Conservation (phyloP, 1,284 basidiomycete species). For the Sutorius eximius region DNA sequence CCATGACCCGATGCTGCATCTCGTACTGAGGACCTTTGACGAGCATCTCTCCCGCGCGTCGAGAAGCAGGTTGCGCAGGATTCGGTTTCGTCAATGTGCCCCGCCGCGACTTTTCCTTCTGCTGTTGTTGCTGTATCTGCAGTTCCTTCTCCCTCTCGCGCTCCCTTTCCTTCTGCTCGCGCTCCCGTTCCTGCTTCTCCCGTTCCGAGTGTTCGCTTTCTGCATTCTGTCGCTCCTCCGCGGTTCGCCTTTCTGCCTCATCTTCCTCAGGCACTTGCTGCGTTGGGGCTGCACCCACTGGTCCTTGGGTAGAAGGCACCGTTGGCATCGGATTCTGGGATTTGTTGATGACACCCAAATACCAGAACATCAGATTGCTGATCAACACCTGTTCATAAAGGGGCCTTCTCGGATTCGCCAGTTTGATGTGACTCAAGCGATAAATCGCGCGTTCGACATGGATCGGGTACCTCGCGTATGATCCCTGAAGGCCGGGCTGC, state of each 20-base stretch:
- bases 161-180: constrained; percentile 45
- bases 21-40: constrained; percentile 90
- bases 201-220: constrained; percentile 44
- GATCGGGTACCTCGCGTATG: constrained; percentile 88
- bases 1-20: constrained; percentile 89
- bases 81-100: constrained; percentile 57
- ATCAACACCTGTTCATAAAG: constrained; percentile 98
- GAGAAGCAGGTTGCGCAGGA: constrained; percentile 42
- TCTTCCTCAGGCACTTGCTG: constrained; percentile 31
- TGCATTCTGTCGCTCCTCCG: constrained; percentile 48
- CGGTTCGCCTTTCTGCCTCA: constrained; percentile 41
- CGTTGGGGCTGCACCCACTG: constrained; percentile 8
- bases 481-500: constrained; percentile 54
- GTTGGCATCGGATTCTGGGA: constrained; percentile 50
- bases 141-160: constrained; percentile 37
- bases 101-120: constrained; percentile 54
- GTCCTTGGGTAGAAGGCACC: constrained; percentile 28
- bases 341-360: constrained; percentile 96
- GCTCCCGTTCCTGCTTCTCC: constrained; percentile 48
- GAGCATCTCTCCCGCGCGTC: constrained; percentile 79
- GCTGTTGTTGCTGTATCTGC: constrained; percentile 47
- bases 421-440: constrained; percentile 95
- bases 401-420: constrained; percentile 94
- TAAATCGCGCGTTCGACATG: constrained; percentile 99
- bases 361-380: constrained; percentile 99